Base-by-base conservation (phyloP, 495 filamentous ascomycete species). In the Filosporella fistucella region DNA sequence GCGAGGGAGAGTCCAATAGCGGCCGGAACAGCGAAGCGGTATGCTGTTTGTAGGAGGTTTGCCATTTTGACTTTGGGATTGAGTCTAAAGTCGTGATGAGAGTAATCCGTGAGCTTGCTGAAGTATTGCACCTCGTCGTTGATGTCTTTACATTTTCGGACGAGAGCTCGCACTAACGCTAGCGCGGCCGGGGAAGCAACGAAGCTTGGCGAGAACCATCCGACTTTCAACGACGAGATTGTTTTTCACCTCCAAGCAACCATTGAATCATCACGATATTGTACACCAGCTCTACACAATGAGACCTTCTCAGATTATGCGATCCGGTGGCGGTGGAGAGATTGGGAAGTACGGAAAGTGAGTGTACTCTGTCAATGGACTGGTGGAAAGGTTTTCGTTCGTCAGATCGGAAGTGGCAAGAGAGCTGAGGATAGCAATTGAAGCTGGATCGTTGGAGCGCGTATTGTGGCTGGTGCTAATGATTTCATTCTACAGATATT, bases 311-410 rank as follows among this genome's bases (percentile, higher is more conserved):
- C 70, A 71, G 52, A 55, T 48, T 40, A 58, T 75, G 41, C 59
- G 58, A 42, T 62, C 55, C 33, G 84, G 77, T 66, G 78, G 75
- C 49, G 74, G 65, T 43, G 67, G 56, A 54, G 75, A 72, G 21
- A 34, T 84, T 52, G 82, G 82, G 59, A 81, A 78, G 68, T 75
- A 81, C 60, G 80, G 81, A 71, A 67, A 79, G 88, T 91, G 66
- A 73, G 87, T 89, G 42, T 34, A 36, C 42, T 58, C 58, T 14
- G 3, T 42, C 11, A 17, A 28, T 20, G 39, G 10, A 40, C n/a
- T 14, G 18, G 22, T 22, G 37, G 22, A 25, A 32, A 36, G 37
- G 38, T n/a, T n/a, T 45, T 17, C 25, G 21, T 21, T 45, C 42
- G 58, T 51, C 52, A 45, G 40, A 42, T 52, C 6, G 23, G 51